These are phyloP conservation scores for Rheum nobile DNA, from an alignment of 148 eudicot species.

Conservation along the genomic window DNA sequence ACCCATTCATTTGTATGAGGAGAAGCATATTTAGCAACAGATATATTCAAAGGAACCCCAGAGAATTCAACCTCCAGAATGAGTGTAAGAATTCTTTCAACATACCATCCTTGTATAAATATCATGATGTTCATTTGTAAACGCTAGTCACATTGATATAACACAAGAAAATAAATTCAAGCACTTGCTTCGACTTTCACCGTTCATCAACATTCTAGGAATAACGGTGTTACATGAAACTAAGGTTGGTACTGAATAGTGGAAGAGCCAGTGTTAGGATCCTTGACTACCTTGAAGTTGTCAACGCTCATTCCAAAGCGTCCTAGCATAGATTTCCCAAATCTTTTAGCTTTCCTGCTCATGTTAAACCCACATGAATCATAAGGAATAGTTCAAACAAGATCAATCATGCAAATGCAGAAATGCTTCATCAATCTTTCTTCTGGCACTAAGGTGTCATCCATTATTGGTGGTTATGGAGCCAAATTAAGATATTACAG, in stretches of 20 bases:
- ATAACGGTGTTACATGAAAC: not conserved
- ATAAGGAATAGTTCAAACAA: no score
- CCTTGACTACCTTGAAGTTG: constrained; percentile 90
- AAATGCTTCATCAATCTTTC: not conserved
- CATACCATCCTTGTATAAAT: not conserved
- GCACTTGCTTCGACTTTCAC: not conserved
- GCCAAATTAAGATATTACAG: not conserved
- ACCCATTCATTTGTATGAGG: no score
- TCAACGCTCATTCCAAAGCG: constrained; percentile 94
- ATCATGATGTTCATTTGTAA: not conserved
- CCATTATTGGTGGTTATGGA: not conserved
- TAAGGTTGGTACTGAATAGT: constrained; percentile 65
- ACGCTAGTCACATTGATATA: not conserved
- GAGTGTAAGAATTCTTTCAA: not conserved
- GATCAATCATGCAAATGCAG: not conserved
- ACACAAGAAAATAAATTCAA: not conserved
- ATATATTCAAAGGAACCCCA: not conserved
- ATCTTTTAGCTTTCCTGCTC: constrained; percentile 79
- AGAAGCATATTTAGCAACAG: not conserved
- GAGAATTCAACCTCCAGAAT: not conserved
- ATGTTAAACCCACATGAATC: not conserved
- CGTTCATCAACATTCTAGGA: not conserved
- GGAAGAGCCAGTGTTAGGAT: constrained; percentile 91
- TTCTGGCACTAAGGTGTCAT: not conserved
- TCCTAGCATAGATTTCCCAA: constrained; percentile 80